Evolutionary conservation across 148 eudicot genomes (phyloP).

Genomic region (Vaccinium vitisidaea): DNA sequence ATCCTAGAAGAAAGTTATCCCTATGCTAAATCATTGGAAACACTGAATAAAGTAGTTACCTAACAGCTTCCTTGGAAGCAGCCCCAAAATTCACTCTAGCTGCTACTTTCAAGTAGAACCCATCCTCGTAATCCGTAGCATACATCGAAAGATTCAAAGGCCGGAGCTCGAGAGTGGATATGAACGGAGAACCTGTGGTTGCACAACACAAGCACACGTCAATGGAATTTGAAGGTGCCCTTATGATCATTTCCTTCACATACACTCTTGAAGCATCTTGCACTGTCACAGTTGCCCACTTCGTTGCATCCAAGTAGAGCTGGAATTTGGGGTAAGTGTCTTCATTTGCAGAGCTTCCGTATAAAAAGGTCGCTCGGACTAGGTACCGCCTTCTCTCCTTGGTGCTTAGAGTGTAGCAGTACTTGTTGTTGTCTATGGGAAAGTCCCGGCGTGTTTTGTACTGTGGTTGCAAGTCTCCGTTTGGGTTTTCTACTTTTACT

Average conservation of each 20-base stretch:
- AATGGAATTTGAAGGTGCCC: constrained; percentile 72
- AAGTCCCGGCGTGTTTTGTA: constrained; percentile 70
- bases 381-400: constrained; percentile 76
- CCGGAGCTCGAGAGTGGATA: constrained; percentile 84
- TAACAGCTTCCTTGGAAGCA: constrained; percentile 50
- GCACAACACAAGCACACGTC: constrained; percentile 92
- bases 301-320: constrained; percentile 91
- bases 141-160: constrained; percentile 91
- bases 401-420: constrained; percentile 71
- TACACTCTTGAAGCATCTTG: constrained; percentile 58
- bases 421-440: constrained; percentile 62
- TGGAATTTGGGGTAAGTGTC: constrained; percentile 73
- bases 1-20: not conserved
- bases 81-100: constrained; percentile 92
- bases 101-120: constrained; percentile 74
- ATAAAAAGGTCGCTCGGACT: constrained; percentile 75
- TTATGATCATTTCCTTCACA: constrained; percentile 76
- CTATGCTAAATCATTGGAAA: not conserved
- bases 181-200: constrained; percentile 80
- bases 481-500: constrained; percentile 31
- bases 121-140: constrained; percentile 88
- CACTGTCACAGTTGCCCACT: constrained; percentile 77
- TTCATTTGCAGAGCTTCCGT: constrained; percentile 50
- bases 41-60: constrained; percentile 41
- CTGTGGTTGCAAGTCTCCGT: constrained; percentile 34